Conservation (phyloP, 257 asterid genomes). For the Handroanthus guayacan region DNA sequence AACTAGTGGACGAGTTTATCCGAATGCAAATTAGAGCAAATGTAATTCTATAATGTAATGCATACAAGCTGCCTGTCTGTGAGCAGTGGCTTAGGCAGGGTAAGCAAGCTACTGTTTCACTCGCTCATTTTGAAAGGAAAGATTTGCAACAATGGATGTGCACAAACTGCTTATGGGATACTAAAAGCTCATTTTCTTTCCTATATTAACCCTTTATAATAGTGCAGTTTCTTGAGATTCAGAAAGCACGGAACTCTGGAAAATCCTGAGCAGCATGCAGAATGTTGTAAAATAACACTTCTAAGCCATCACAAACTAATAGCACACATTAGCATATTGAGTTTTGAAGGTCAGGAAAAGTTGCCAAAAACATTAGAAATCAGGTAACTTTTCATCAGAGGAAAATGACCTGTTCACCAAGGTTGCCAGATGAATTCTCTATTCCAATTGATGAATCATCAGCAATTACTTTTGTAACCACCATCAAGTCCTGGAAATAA, state of each 20-base stretch:
- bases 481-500: conserved; percentile 46
- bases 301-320: conserved; percentile 14
- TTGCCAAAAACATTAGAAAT: neutral
- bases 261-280: neutral
- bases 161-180: neutral
- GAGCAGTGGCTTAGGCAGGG: neutral
- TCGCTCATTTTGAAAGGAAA: neutral
- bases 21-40: neutral
- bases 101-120: no score
- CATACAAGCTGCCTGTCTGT: neutral
- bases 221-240: no score
- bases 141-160: neutral
- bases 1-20: neutral
- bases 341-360: conserved; percentile 20
- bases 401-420: conserved; percentile 46
- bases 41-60: neutral
- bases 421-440: conserved; percentile 42
- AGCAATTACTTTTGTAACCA: conserved; percentile 43
- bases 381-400: neutral
- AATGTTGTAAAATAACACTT: neutral
- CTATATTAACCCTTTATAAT: neutral
- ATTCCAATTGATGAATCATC: conserved; percentile 43
- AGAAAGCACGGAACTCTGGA: no score
- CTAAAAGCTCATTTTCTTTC: neutral
- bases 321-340: neutral